Base-by-base conservation (phyloP, 495 filamentous ascomycete species). In the Aspergillus baeticus region DNA sequence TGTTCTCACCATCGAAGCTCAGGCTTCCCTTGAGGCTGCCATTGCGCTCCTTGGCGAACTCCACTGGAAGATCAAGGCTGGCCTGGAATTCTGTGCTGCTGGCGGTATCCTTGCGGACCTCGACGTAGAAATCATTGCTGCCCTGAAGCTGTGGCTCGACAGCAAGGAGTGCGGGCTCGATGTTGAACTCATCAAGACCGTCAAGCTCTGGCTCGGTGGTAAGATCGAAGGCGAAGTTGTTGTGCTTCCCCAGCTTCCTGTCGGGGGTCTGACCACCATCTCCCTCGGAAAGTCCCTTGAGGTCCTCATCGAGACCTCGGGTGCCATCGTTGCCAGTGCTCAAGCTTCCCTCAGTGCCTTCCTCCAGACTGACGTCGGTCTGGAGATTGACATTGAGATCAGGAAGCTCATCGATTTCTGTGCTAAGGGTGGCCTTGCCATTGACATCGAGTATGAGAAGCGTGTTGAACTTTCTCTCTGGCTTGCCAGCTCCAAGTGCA, bases 261-360 rank as follows among this genome's bases (percentile, higher is more conserved):
- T 55, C 14, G 63, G 52, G 57, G 73, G 69, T 55, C 54, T 75
- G 13, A 51, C 67, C 22, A 54, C 66, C 17, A 59, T 74, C 51
- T 77, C 73, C 48, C 58, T 73, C 29, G 73, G 73, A 66, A 62
- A 65, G 39, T 69, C 71, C 44, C 53, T 77, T 46, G 63, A 54
- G 51, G 65, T 57, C 38, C 59, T 63, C 50, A 66, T 78, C 33
- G 67, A 67, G 21, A 68, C 60, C 37, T 38, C 45, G 11, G 75
- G 75, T 59, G 41, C 55, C 37, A 62, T 76, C 21, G 59, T 66
- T 26, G 58, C 50, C 41, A 60, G 60, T 43, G 74, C 66, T 46
- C 62, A 73, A 57, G 65, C 67, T 49, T 63, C 69, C 23, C 67
- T 76, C 55, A 44, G 62, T 42, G 69, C 67, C 55, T 75, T 71